These are phyloP conservation scores for Rhodocollybia butyracea DNA, from an alignment of 768 basidiomycete genomes.

Conservation along the genomic window DNA sequence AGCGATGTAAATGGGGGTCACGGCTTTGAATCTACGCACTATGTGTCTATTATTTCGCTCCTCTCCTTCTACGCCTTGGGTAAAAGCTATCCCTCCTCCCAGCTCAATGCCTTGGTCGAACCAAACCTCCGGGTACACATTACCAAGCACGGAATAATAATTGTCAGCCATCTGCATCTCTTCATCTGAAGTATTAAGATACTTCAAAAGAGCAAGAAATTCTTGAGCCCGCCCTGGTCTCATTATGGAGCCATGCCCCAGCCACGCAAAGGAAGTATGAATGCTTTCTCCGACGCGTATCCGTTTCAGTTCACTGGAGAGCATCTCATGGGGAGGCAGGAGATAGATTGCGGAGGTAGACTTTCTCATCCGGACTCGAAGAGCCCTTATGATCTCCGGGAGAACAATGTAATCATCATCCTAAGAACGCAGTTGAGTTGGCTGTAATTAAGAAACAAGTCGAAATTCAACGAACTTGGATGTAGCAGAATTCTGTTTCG, in stretches of 20 bases:
- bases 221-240: constrained; percentile 35
- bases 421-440: constrained; percentile 26
- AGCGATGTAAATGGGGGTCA: too few species aligned
- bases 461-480: constrained; percentile 43
- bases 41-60: constrained; percentile 57
- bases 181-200: constrained; percentile 42
- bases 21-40: constrained; percentile 32
- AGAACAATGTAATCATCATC: constrained; percentile 67
- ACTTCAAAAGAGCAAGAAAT: constrained; percentile 47
- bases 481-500: constrained; percentile 54
- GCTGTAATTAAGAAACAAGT: neutral
- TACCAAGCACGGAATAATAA: constrained; percentile 59
- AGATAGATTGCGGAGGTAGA: constrained; percentile 40
- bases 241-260: constrained; percentile 62
- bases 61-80: constrained; percentile 53
- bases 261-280: constrained; percentile 62
- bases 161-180: constrained; percentile 69
- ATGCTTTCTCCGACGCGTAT: constrained; percentile 32
- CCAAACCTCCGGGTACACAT: constrained; percentile 57
- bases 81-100: constrained; percentile 59
- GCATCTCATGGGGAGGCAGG: constrained; percentile 58
- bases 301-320: constrained; percentile 49
- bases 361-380: constrained; percentile 39
- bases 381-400: constrained; percentile 51
- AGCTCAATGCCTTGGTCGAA: constrained; percentile 61